These are phyloP conservation scores for Acanthamoeba divionensis DNA, from an alignment of 208 protist genomes.

Conservation along the genomic window DNA sequence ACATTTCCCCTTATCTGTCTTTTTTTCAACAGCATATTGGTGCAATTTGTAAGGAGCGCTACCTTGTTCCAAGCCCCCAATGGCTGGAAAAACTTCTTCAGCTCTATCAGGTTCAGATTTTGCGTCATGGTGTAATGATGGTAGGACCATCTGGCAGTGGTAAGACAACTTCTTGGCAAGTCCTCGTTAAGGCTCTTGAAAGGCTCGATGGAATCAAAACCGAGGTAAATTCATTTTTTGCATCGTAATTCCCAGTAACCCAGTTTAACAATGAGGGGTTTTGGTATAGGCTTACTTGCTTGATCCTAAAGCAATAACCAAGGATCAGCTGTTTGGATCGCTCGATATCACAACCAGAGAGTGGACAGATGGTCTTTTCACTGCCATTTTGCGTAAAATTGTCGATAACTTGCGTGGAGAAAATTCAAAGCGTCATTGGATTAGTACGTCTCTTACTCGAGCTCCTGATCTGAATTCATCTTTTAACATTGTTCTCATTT, in stretches of 20 bases:
- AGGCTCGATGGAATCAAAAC: slow-evolving; percentile 56
- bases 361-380: slow-evolving; percentile 99
- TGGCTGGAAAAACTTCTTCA: slow-evolving; percentile 98
- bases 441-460: slow-evolving; percentile 69
- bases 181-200: slow-evolving; percentile 92
- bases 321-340: slow-evolving; percentile 96
- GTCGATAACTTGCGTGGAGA: slow-evolving; percentile 89
- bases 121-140: slow-evolving; percentile 98
- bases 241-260: background rate
- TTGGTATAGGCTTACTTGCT: slow-evolving; percentile 90
- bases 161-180: slow-evolving; percentile 95
- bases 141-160: slow-evolving; percentile 96
- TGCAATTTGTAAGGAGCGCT: slow-evolving; percentile 82
- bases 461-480: slow-evolving; percentile 62
- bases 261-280: slow-evolving; percentile 1
- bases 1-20: background rate
- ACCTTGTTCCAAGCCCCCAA: slow-evolving; percentile 73
- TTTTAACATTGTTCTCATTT: background rate
- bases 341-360: slow-evolving; percentile 97
- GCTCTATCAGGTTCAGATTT: slow-evolving; percentile 94
- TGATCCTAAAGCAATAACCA: slow-evolving; percentile 97
- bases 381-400: slow-evolving; percentile 94
- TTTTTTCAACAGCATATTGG: slow-evolving; percentile 71
- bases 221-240: background rate
- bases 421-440: slow-evolving; percentile 92